These are phyloP conservation scores for Blastomyces parvus DNA, from an alignment of 2,329 filamentous ascomycete genomes.

Conservation along the genomic window DNA sequence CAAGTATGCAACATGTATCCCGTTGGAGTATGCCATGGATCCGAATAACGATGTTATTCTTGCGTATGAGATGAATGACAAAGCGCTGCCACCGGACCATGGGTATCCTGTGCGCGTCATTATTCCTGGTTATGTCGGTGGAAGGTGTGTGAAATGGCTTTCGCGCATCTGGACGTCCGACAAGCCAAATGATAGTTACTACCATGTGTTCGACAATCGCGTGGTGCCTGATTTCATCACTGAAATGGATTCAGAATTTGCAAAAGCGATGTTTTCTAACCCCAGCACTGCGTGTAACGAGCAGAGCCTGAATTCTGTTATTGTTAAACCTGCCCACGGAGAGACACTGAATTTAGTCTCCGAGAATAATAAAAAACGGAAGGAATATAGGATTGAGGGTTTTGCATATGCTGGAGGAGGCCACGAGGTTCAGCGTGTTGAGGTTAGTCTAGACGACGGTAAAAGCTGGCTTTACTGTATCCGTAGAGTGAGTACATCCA, in stretches of 20 bases:
- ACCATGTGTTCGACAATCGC: constrained; percentile 45
- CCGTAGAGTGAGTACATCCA: constrained; percentile 26
- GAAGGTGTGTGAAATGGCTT: constrained; percentile 37
- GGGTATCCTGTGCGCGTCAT: constrained; percentile 37
- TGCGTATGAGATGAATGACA: constrained; percentile 36
- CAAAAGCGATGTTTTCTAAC: constrained; percentile 40
- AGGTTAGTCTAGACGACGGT: constrained; percentile 41
- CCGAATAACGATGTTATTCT: constrained; percentile 41
- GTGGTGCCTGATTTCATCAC: constrained; percentile 41
- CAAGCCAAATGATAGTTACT: constrained; percentile 34
- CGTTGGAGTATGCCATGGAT: constrained; percentile 43
- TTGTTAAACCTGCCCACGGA: constrained; percentile 39
- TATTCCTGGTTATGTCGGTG: constrained; percentile 37
- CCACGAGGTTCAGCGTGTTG: constrained; percentile 42
- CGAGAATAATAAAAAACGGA: constrained; percentile 29
- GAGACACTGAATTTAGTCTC: constrained; percentile 33
- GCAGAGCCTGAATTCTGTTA: constrained; percentile 43
- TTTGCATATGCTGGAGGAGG: constrained; percentile 45
- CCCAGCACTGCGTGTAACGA: constrained; percentile 42
- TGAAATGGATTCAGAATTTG: constrained; percentile 42
- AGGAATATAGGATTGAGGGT: constrained; percentile 38
- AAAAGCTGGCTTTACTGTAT: constrained; percentile 42
- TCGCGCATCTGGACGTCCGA: constrained; percentile 34
- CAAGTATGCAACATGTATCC: constrained; percentile 42
- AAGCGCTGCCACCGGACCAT: constrained; percentile 34